Evolutionary conservation across 2,329 filamentous ascomycete genomes (phyloP).

Genomic region (Fusarium multiceps): DNA sequence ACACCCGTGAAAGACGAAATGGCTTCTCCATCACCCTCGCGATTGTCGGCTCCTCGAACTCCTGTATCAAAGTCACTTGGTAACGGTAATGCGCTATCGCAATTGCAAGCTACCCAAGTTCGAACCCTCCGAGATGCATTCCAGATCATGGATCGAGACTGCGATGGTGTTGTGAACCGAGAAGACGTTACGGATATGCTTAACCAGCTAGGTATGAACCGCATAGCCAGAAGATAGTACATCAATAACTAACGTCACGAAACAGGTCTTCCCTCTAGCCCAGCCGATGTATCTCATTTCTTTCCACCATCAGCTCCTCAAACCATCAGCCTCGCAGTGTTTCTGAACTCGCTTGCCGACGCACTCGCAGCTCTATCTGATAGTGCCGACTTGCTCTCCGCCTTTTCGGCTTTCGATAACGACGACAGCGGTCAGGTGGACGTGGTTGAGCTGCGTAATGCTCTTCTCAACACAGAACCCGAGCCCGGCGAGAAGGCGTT

Average conservation of each 20-base stretch:
- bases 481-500: slow-evolving; percentile 75
- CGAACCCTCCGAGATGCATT: slow-evolving; percentile 92
- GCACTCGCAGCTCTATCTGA: slow-evolving; percentile 80
- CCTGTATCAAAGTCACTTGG: slow-evolving; percentile 52
- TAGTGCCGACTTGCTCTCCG: slow-evolving; percentile 82
- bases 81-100: slow-evolving; percentile 70
- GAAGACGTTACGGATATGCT: slow-evolving; percentile 91
- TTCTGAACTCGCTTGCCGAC: slow-evolving; percentile 83
- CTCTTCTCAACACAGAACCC: slow-evolving; percentile 82
- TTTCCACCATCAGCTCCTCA: slow-evolving; percentile 79
- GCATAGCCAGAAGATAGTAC: neutral
- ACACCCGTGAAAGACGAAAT: slow-evolving; percentile 39
- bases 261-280: slow-evolving; percentile 78
- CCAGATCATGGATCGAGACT: slow-evolving; percentile 90
- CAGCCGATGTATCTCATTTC: slow-evolving; percentile 79
- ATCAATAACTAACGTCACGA: slow-evolving; percentile 7
- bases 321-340: slow-evolving; percentile 84
- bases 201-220: slow-evolving; percentile 75
- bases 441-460: slow-evolving; percentile 81
- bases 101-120: slow-evolving; percentile 83
- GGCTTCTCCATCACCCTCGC: slow-evolving; percentile 46
- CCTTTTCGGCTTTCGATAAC: slow-evolving; percentile 94
- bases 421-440: slow-evolving; percentile 96
- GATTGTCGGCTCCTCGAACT: slow-evolving; percentile 47
- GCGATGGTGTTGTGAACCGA: slow-evolving; percentile 82